Conservation (phyloP, 805 yeast genomes). For the Yamadazyma takamatsuzukensis region DNA sequence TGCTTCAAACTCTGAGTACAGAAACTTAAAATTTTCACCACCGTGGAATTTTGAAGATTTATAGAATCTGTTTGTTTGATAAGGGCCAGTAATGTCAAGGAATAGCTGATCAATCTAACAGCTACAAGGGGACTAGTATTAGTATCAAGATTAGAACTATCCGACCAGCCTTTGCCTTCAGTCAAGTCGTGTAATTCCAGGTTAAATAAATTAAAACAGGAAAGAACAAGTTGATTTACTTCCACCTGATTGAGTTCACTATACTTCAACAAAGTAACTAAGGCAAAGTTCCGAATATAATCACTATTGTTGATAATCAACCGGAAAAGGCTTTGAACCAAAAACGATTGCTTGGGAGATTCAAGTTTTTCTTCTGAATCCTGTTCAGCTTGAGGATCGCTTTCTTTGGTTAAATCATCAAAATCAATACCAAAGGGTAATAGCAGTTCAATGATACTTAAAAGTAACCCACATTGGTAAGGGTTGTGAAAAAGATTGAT, state of each 20-base stretch:
- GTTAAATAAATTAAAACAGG: constrained; percentile 27
- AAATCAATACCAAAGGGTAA: constrained; percentile 36
- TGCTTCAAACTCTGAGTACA: constrained; percentile 44
- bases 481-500: constrained; percentile 29
- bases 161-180: constrained; percentile 6
- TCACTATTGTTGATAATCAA: constrained; percentile 30
- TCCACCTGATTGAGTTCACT: constrained; percentile 29
- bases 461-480: constrained; percentile 29
- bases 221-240: constrained; percentile 31
- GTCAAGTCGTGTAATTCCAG: constrained; percentile 7
- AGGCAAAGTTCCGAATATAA: constrained; percentile 33
- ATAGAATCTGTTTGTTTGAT: constrained; percentile 33
- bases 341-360: constrained; percentile 19
- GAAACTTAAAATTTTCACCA: constrained; percentile 40
- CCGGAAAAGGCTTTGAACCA: constrained; percentile 27
- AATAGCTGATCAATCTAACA: constrained; percentile 27
- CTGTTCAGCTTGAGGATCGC: constrained; percentile 7
- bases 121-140: constrained; percentile 10
- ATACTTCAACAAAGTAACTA: constrained; percentile 27
- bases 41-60: constrained; percentile 35
- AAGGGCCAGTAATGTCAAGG: constrained; percentile 33
- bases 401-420: constrained; percentile 16
- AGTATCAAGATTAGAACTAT: constrained; percentile 6
- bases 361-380: constrained; percentile 15
- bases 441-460: constrained; percentile 26